Percentiles rank a stretch among this genome's conserved stretches.
Evolutionary conservation across 805 yeast species (phyloP).

Genomic region (Pichia gijzeniarum): DNA sequence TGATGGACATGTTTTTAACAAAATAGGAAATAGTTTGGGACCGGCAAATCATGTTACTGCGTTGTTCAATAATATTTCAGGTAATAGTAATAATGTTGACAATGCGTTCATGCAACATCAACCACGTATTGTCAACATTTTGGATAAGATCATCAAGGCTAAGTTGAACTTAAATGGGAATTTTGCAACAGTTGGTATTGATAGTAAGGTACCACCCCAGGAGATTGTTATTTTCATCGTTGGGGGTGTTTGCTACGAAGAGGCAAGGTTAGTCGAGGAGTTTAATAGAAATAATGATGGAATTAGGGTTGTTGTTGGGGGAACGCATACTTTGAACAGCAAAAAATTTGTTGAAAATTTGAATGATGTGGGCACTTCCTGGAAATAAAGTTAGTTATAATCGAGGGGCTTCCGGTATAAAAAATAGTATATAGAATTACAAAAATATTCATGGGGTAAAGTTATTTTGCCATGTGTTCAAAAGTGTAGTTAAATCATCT

Average conservation of each 20-base stretch:
- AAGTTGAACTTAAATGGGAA: constrained; percentile 28
- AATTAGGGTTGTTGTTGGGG: constrained; percentile 73
- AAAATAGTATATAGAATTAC: background rate
- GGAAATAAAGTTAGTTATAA: background rate
- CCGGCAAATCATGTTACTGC: constrained; percentile 21
- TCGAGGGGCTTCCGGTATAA: background rate
- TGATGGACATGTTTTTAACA: constrained; percentile 27
- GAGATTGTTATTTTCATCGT: constrained; percentile 67
- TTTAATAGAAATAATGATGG: constrained; percentile 51
- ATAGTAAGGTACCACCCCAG: constrained; percentile 37
- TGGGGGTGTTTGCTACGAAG: constrained; percentile 93
- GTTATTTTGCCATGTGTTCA: constrained; percentile 68
- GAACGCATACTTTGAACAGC: constrained; percentile 55
- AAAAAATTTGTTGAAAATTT: constrained; percentile 31
- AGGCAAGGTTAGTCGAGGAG: constrained; percentile 74
- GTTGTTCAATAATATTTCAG: constrained; percentile 30
- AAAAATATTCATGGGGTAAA: constrained; percentile 35
- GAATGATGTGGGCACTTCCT: constrained; percentile 13
- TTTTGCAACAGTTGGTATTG: background rate
- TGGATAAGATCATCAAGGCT: constrained; percentile 37
- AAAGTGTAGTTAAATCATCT: constrained; percentile 66
- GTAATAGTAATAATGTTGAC: constrained; percentile 38
- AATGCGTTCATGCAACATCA: constrained; percentile 88
- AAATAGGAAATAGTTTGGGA: constrained; percentile 10
- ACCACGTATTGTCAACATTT: constrained; percentile 56